Percentiles rank a stretch among this genome's conserved stretches.
phyloP scores from a whole-genome alignment of 2,329 filamentous ascomycete genomes.

The Fusarium irregulare region DNA sequence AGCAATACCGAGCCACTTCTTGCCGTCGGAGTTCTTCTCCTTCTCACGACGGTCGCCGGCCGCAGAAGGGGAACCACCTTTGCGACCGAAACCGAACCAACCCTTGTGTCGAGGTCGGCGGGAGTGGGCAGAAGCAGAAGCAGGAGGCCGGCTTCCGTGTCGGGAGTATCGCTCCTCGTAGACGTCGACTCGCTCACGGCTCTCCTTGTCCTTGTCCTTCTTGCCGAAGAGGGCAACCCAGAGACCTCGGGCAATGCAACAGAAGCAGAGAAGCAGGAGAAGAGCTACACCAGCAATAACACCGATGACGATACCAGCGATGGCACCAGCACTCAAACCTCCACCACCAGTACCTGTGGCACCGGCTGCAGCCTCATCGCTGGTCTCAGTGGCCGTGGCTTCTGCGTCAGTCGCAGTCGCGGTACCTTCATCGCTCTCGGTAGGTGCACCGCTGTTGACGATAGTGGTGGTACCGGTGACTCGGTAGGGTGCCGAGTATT shows the following conservation, averaged over 20 bases:
- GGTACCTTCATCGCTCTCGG: conserved; percentile 61
- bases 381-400: conserved; percentile 62
- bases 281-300: conserved; percentile 74
- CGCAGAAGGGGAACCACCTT: conserved; percentile 52
- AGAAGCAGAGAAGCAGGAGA: conserved; percentile 78
- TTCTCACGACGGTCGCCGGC: conserved; percentile 58
- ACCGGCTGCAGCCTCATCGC: conserved; percentile 41
- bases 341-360: conserved; percentile 52
- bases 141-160: conserved; percentile 55
- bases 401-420: conserved; percentile 65
- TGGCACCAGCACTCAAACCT: conserved; percentile 75
- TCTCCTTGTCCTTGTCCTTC: conserved; percentile 57
- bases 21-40: conserved; percentile 61
- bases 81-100: conserved; percentile 64
- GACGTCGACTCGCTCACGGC: conserved; percentile 66
- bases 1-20: conserved; percentile 65
- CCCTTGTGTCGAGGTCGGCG: conserved; percentile 65
- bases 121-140: conserved; percentile 53
- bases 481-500: conserved; percentile 63
- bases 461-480: conserved; percentile 68
- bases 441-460: conserved; percentile 61
- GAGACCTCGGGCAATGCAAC: conserved; percentile 73
- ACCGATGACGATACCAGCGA: conserved; percentile 84
- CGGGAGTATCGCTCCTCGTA: conserved; percentile 71
- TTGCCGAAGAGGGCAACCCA: conserved; percentile 74